Percentiles rank a stretch among this genome's conserved stretches.
Conservation (phyloP, 129 eudicot species). For the Artemisia tridentata region DNA sequence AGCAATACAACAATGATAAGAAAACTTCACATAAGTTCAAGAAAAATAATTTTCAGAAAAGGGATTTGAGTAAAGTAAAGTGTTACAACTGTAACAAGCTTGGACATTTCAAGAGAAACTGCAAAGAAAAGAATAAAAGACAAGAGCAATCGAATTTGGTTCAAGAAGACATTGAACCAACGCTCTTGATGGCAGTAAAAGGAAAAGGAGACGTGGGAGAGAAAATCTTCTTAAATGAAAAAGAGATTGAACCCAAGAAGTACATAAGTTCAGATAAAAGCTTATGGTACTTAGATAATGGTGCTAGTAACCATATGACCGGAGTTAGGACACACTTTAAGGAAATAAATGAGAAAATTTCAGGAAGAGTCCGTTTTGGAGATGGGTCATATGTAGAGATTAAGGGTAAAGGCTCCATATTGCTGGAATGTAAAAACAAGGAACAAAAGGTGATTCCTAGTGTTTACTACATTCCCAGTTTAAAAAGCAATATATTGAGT, state of each 20-base stretch:
- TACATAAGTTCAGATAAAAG: background rate
- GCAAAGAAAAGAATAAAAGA: background rate
- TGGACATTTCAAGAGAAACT: background rate
- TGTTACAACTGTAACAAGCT: background rate
- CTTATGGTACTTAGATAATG: background rate
- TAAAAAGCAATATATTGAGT: too few relatives aligned
- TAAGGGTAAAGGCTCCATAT: too few relatives aligned
- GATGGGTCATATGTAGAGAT: too few relatives aligned
- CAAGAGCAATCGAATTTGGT: conserved; percentile 1
- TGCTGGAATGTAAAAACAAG: too few relatives aligned
- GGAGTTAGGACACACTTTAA: too few relatives aligned
- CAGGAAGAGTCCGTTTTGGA: too few relatives aligned
- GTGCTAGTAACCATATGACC: too few relatives aligned
- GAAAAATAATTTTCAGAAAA: background rate
- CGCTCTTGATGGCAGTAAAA: background rate
- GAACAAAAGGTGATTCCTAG: too few relatives aligned
- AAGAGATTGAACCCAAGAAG: background rate
- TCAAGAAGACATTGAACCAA: background rate
- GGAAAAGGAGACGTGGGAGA: background rate
- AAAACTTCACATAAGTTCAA: background rate
- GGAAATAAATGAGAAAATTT: too few relatives aligned
- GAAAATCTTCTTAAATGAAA: background rate
- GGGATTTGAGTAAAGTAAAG: background rate
- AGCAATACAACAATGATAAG: too few relatives aligned
- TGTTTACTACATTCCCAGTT: too few relatives aligned